phyloP scores from a whole-genome alignment of 495 filamentous ascomycete species.

The Aspergillus campestris region DNA sequence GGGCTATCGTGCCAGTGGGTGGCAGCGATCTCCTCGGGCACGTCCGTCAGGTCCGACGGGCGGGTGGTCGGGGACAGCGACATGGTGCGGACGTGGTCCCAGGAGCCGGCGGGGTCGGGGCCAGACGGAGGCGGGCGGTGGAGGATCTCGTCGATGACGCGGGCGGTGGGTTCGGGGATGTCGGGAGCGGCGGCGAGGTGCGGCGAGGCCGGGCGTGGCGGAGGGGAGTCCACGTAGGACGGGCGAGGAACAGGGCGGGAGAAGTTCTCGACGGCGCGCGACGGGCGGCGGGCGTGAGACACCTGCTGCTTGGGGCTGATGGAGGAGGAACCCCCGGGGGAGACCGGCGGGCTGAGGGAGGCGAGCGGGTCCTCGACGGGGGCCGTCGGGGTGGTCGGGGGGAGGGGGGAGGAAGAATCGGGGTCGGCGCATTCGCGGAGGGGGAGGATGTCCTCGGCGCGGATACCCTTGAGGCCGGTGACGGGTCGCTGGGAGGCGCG shows the following conservation, averaged over 20 bases:
- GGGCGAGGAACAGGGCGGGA: constrained; percentile 39
- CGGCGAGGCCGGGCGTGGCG: constrained; percentile 20
- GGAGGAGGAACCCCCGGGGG: constrained; percentile 6
- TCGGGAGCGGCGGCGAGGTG: constrained; percentile 26
- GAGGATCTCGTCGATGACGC: constrained; percentile 38
- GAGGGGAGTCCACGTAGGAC: constrained; percentile 20
- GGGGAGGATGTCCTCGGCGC: constrained; percentile 51
- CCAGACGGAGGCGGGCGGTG: constrained; percentile 16
- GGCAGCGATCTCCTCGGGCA: constrained; percentile 64
- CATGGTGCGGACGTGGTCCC: constrained; percentile 26
- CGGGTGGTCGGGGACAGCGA: constrained; percentile 29
- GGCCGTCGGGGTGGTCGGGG: constrained; percentile 1
- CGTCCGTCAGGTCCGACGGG: constrained; percentile 49
- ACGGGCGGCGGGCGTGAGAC: constrained; percentile 14
- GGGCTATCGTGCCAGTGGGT: constrained; percentile 27
- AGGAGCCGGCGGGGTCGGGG: no score
- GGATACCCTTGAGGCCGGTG: constrained; percentile 52
- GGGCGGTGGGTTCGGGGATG: constrained; percentile 29
- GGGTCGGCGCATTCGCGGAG: constrained; percentile 47
- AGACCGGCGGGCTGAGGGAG: not conserved
- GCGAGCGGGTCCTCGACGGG: constrained; percentile 17
- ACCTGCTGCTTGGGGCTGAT: constrained; percentile 11
- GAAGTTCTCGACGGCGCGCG: constrained; percentile 41
- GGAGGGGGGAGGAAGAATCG: no score
- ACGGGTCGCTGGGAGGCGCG: constrained; percentile 57